Conservation (phyloP, 805 yeast genomes). For the Candida peoriensis region DNA sequence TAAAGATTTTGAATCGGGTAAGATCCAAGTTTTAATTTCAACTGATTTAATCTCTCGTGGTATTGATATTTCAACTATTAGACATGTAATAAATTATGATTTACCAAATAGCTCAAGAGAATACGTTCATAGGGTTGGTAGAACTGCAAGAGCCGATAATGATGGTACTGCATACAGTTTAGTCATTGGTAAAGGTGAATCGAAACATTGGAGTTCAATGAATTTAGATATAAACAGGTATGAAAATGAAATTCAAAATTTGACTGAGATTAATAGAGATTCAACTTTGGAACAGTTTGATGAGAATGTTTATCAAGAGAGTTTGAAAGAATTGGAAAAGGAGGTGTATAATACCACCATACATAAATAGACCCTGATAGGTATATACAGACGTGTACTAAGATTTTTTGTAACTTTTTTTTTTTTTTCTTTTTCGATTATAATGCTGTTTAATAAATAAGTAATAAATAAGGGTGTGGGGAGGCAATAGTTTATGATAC, state of each 20-base stretch:
- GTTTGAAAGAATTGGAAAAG: constrained; percentile 39
- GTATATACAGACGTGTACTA: background rate
- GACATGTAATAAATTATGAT: constrained; percentile 84
- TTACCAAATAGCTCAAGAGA: constrained; percentile 85
- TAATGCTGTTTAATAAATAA: constrained; percentile 5
- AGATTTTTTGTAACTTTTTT: background rate
- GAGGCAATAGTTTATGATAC: background rate
- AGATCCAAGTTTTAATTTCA: constrained; percentile 54
- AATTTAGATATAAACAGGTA: constrained; percentile 51
- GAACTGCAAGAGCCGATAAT: constrained; percentile 92
- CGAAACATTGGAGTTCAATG: constrained; percentile 51
- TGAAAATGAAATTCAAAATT: constrained; percentile 32
- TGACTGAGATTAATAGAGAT: constrained; percentile 21
- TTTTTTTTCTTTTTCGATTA: background rate
- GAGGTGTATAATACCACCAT: constrained; percentile 28
- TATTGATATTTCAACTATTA: constrained; percentile 67
- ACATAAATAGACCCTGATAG: background rate
- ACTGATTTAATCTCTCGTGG: constrained; percentile 98
- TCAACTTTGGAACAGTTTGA: constrained; percentile 8
- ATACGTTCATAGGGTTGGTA: constrained; percentile 92
- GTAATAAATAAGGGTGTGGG: constrained; percentile 9
- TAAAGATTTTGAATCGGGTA: constrained; percentile 50
- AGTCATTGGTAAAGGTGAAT: constrained; percentile 75
- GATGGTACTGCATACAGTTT: constrained; percentile 71
- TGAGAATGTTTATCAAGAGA: constrained; percentile 36